A percentile compares a stretch with the other conserved stretches of the same genome.
phyloP scores from a whole-genome alignment of 176 grass and related monocot genomes.

The Melocanna baccifera region DNA sequence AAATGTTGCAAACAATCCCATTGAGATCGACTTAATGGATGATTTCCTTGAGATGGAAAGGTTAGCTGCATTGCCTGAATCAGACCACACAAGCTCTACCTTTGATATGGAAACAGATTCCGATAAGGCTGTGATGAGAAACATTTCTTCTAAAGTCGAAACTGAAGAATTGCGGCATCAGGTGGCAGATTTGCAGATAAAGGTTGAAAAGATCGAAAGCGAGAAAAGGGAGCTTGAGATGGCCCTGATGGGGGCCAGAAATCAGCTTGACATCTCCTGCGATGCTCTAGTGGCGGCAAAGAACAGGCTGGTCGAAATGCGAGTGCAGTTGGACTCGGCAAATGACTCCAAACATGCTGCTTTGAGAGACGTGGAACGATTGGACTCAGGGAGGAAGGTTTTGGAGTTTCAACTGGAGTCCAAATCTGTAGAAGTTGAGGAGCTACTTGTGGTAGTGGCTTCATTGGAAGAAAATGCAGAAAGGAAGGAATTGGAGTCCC shows the following conservation, averaged over 20 bases:
- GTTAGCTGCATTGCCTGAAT: conserved; percentile 65
- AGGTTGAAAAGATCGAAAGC: conserved; percentile 51
- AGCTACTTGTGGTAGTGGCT: conserved; percentile 48
- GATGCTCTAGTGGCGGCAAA: conserved; percentile 56
- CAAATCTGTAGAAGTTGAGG: conserved; percentile 49
- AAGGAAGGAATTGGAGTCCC: conserved; percentile 59
- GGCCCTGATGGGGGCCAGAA: conserved; percentile 54
- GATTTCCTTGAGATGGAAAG: conserved; percentile 99
- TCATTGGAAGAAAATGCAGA: conserved; percentile 68
- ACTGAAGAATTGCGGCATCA: conserved; percentile 51
- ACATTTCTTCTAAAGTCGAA: conserved; percentile 46
- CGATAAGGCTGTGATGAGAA: conserved; percentile 41
- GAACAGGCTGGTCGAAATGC: conserved; percentile 74
- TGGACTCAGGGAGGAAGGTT: conserved; percentile 52
- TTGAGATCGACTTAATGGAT: conserved; percentile 91
- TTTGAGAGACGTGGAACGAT: conserved; percentile 44
- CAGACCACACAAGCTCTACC: conserved; percentile 49
- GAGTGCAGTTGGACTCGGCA: conserved; percentile 58
- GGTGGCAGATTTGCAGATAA: conserved; percentile 49
- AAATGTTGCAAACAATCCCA: conserved; percentile 47
- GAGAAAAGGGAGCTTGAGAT: conserved; percentile 69
- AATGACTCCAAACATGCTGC: conserved; percentile 51
- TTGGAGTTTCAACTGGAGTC: conserved; percentile 61
- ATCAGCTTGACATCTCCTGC: conserved; percentile 63
- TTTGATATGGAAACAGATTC: conserved; percentile 62